Evolutionary conservation across 345 rosid genomes (phyloP), one percentile per base, ranked within the genome.

Genomic region (Eucalyptus viminalis): DNA sequence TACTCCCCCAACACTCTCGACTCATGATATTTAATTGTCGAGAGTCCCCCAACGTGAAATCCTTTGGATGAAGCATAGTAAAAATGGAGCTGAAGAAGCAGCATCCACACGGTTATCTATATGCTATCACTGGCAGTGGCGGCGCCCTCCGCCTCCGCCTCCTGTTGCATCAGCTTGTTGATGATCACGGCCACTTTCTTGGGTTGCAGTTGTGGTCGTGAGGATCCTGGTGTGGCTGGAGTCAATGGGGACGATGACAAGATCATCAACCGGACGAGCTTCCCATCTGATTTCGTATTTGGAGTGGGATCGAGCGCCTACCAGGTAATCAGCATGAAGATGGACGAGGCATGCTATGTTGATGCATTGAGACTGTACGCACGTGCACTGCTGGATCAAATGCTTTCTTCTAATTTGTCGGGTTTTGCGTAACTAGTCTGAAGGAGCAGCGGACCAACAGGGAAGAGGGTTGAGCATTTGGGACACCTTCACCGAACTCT

Each of bases 251-350:
- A 37, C 9, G 83, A 76, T 4, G 25, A 37, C 83, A 19, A 21
- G 83, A 76, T 76, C 45, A 76, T 91, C 40, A 86, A 85, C 88
- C 49, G 92, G 60, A 76, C 44, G n/a, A 89, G 69, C 51, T 91
- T 91, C 34, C 92, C 92, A 16, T 58, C 87, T 3, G 90, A 86
- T 86, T 89, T 91, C 88, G 56, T 24, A 37, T 91, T 91, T 76
- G 92, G 92, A 49, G 88, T 80, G 65, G 89, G 86, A 50, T 91
- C 91, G 4, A 91, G 91, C 81, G 87, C 90, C 56, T 86, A 90
- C 90, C 91, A 90, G 87, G 90, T 90, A 88, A 19, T 19, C 45
- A 34, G 80, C 43, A 1, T 9, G 80, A 34, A 34, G 24, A 34
- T 34, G 17, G 43, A 31, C 44, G 80, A 69, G 80, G 80, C 47